phyloP scores from a whole-genome alignment of 768 basidiomycete genomes.

The Pleurotus pulmonarius region DNA sequence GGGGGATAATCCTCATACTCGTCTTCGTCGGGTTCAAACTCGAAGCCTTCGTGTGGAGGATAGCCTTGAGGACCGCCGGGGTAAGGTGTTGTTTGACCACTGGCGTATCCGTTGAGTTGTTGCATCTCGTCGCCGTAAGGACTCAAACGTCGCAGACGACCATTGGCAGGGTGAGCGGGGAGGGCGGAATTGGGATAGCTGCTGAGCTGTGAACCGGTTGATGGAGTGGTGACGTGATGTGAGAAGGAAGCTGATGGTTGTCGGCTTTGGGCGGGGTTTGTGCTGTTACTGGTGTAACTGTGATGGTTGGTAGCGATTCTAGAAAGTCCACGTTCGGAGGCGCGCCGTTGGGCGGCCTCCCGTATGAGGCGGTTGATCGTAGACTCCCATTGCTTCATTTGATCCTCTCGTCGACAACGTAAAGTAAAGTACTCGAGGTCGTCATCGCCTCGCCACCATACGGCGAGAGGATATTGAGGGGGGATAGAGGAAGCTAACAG shows the following conservation, averaged over 20 bases:
- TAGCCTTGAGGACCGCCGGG: conserved; percentile 50
- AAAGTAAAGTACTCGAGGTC: conserved; percentile 93
- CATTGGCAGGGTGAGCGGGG: conserved; percentile 27
- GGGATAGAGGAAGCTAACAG: conserved; percentile 41
- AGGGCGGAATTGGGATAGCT: conserved; percentile 24
- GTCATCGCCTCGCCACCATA: conserved; percentile 94
- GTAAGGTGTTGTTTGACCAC: conserved; percentile 15
- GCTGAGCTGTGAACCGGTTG: conserved; percentile 13
- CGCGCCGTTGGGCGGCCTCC: conserved; percentile 66
- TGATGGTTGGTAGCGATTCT: conserved; percentile 36
- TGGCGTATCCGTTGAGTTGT: conserved; percentile 13
- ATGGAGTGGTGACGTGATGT: conserved; percentile 26
- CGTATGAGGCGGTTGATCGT: conserved; percentile 86
- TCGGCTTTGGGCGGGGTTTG: conserved; percentile 32
- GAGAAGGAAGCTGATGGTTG: conserved; percentile 28
- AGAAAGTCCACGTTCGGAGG: conserved; percentile 59
- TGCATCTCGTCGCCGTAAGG: conserved; percentile 28
- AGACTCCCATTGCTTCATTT: conserved; percentile 88
- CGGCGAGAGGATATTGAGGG: conserved; percentile 75
- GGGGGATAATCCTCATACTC: conserved; percentile 76
- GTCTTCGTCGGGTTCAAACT: conserved; percentile 66
- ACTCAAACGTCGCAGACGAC: conserved; percentile 25
- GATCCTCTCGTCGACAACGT: conserved; percentile 89
- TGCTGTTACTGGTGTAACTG: conserved; percentile 35
- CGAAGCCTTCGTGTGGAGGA: conserved; percentile 66